Evolutionary conservation across 257 asterid genomes (phyloP), one percentile per base, ranked within the genome.

Genomic region (Nemophila menziesii): DNA sequence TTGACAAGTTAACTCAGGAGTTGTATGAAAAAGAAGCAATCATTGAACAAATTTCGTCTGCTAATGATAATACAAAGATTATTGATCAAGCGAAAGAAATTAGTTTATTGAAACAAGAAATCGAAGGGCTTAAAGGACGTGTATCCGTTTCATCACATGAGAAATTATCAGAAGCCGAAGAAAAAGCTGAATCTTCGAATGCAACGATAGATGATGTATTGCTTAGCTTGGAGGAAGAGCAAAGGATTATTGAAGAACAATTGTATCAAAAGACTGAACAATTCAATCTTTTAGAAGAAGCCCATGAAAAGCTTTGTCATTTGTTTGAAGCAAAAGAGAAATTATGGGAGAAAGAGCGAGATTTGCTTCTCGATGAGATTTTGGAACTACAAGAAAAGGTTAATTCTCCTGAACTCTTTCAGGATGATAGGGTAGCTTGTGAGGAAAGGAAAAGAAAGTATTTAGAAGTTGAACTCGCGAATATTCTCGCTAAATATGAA

Each of bases 181-280:
- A 20, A 36, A 66, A 37, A 46, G 52, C 44, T 11, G 61, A 34
- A 38, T 49, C 45, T 18, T 54, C 42, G 16, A 69, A 52, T 43
- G 86, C 70, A 36, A 11, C 36, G n/a, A 74, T 77, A 49, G 90
- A 76, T 53, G 79, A 74, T 55, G 61, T 19, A 49, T 48, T 74
- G 54, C 50, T 46, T 34, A 60, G 67, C 55, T 52, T 77, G 16
- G 94, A 77, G 68, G 92, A 75, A 37, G 82, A 72, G 46, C 77
- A 58, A 22, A 70, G 44, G 56, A 82, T 67, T 66, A 48, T 64
- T 18, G 74, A 75, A 57, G 75, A 77, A 56, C 82, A 75, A 69
- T 73, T 86, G 63, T 82, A 86, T 58, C 82, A 93, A 94, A 82
- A 79, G 73, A 86, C 68, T 58, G 97, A 86, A 55, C 94, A 80